Conservation (phyloP, 1,284 basidiomycete genomes). For the Boletus semigastroideus region DNA sequence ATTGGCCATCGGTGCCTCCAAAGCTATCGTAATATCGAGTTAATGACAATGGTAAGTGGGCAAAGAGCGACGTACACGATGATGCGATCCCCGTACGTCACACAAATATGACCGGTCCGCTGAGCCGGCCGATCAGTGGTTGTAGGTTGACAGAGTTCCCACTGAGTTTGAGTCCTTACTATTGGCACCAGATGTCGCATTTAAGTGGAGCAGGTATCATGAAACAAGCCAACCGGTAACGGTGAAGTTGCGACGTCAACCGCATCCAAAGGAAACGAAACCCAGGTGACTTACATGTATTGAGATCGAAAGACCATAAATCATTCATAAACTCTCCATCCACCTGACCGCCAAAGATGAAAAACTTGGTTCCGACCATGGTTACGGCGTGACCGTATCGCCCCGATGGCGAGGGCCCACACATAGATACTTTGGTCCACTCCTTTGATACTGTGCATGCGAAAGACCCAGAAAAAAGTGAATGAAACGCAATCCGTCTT, state of each 20-base stretch:
- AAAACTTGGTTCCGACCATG: constrained; percentile 91
- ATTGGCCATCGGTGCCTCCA: constrained; percentile 97
- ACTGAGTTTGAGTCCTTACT: constrained; percentile 74
- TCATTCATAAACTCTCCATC: constrained; percentile 95
- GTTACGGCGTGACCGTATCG: constrained; percentile 96
- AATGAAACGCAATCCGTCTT: constrained; percentile 4
- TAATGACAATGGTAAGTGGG: constrained; percentile 8
- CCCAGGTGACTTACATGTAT: constrained; percentile 66
- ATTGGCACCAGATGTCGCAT: constrained; percentile 11
- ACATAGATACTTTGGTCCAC: constrained; percentile 87
- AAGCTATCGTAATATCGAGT: constrained; percentile 57
- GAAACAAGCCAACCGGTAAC: constrained; percentile 4
- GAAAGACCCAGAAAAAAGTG: neutral
- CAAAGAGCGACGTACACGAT: constrained; percentile 61
- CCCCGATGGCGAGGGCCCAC: constrained; percentile 78
- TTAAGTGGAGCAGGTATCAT: constrained; percentile 1
- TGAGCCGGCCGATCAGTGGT: constrained; percentile 72
- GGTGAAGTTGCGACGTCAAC: constrained; percentile 8
- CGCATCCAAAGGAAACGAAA: neutral
- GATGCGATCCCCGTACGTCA: constrained; percentile 85
- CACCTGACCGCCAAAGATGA: constrained; percentile 97
- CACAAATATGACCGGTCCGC: constrained; percentile 91
- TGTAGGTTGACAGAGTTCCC: constrained; percentile 77
- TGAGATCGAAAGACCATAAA: constrained; percentile 95
- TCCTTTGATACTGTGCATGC: constrained; percentile 74